phyloP scores from a whole-genome alignment of 2,329 filamentous ascomycete genomes.

The Paecilomyces sp. region DNA sequence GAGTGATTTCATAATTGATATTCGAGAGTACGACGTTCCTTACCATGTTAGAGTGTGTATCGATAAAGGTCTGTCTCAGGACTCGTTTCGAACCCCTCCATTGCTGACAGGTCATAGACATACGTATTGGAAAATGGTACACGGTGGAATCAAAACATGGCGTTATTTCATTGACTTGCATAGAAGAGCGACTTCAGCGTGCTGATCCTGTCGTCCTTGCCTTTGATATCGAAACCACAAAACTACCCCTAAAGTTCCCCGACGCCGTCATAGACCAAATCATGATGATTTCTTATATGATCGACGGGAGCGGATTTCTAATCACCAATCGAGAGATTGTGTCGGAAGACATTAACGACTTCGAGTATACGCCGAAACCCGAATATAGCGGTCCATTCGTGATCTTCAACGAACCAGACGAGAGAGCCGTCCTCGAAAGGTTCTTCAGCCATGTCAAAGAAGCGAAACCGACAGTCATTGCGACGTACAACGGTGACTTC shows the following conservation, averaged over 20 bases:
- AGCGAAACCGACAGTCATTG: constrained; percentile 88
- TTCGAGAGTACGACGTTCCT: constrained; percentile 97
- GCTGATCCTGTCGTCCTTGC: constrained; percentile 97
- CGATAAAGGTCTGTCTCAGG: constrained; percentile 60
- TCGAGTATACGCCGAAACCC: constrained; percentile 95
- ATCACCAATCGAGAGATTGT: constrained; percentile 98
- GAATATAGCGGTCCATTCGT: constrained; percentile 94
- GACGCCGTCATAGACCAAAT: constrained; percentile 91
- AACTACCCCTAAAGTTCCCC: constrained; percentile 91
- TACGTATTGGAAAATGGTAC: constrained; percentile 96
- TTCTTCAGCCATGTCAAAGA: constrained; percentile 97
- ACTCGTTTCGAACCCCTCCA: neutral
- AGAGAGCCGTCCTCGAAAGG: constrained; percentile 77
- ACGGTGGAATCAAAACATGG: constrained; percentile 91
- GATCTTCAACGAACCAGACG: constrained; percentile 96
- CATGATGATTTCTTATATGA: constrained; percentile 99
- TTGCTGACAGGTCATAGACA: constrained; percentile 52
- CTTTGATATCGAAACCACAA: constrained; percentile 98
- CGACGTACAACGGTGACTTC: constrained; percentile 99
- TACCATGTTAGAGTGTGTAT: constrained; percentile 99
- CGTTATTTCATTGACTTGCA: constrained; percentile 69
- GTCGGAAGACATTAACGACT: constrained; percentile 93
- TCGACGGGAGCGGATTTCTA: constrained; percentile 93
- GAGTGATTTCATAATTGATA: constrained; percentile 96
- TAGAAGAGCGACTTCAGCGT: constrained; percentile 80